phyloP scores from a whole-genome alignment of 2,329 filamentous ascomycete species.

The Scolecobasidium constrictum region DNA sequence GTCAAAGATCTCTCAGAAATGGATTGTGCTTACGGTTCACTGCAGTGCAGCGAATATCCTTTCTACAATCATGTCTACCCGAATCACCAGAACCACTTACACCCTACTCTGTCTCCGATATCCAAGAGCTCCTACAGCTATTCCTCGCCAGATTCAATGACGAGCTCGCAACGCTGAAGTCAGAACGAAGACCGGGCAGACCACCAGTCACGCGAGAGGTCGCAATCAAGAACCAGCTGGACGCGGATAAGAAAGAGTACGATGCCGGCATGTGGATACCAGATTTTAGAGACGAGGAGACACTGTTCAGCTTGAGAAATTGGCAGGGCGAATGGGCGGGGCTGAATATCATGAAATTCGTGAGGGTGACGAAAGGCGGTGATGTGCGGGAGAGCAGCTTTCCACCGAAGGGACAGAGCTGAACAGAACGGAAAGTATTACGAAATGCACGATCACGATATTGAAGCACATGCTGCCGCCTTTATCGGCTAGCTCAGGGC shows the following conservation, averaged over 20 bases:
- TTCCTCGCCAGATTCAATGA: conserved; percentile 56
- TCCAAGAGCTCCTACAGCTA: conserved; percentile 40
- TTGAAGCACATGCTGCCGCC: no score
- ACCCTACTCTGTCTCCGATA: conserved; percentile 13
- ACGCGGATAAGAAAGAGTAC: conserved; percentile 66
- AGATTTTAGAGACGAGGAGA: conserved; percentile 59
- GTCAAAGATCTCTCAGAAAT: not conserved
- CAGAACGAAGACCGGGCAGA: conserved; percentile 63
- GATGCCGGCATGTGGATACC: conserved; percentile 79
- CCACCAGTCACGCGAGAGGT: conserved; percentile 71
- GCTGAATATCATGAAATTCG: conserved; percentile 64
- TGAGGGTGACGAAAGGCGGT: conserved; percentile 59
- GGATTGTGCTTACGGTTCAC: no score
- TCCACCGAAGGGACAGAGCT: conserved; percentile 46
- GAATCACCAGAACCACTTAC: not conserved
- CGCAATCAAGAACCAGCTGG: conserved; percentile 59
- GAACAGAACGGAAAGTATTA: no score
- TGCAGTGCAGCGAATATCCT: not conserved
- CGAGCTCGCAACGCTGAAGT: conserved; percentile 55
- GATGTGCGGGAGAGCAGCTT: conserved; percentile 60
- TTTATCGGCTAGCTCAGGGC: no score
- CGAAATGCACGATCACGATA: no score
- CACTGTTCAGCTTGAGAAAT: conserved; percentile 51
- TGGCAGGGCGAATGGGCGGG: conserved; percentile 84
- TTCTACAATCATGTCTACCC: not conserved